Percentiles rank a stretch among this genome's conserved stretches.
Conservation (phyloP, 202 grass and related monocot species). For the Musa balbisiana region DNA sequence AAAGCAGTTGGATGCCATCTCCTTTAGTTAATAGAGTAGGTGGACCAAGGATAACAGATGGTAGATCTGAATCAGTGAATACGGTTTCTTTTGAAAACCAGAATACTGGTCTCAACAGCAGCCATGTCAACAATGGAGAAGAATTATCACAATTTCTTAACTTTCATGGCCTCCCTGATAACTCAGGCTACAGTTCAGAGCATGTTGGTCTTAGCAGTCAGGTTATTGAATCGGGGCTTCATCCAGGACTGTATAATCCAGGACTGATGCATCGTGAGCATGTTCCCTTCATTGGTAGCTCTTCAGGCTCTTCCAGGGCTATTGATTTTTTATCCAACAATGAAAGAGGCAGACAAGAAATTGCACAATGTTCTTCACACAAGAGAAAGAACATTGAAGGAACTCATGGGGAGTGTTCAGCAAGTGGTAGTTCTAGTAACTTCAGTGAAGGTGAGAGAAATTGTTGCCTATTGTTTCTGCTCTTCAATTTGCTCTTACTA, state of each 20-base stretch:
- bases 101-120: background rate
- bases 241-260: background rate
- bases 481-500: background rate
- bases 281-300: background rate
- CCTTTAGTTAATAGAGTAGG: slow-evolving; percentile 5
- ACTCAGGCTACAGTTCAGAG: background rate
- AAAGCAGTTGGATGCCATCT: background rate
- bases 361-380: background rate
- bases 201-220: slow-evolving; percentile 2
- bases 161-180: background rate
- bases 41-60: background rate
- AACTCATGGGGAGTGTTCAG: slow-evolving; percentile 20
- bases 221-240: slow-evolving; percentile 1
- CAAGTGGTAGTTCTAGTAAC: slow-evolving; percentile 1
- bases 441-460: background rate
- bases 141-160: background rate
- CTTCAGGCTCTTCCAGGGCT: slow-evolving; percentile 17
- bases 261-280: background rate
- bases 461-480: background rate
- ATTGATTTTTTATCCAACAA: slow-evolving; percentile 20
- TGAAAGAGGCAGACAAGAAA: slow-evolving; percentile 1
- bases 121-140: background rate
- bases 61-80: slow-evolving; percentile 2
- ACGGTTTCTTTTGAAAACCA: background rate
- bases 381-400: slow-evolving; percentile 16